These are phyloP conservation scores for Penicillium sp. DNA, from an alignment of 2,329 filamentous ascomycete genomes.

Conservation along the genomic window DNA sequence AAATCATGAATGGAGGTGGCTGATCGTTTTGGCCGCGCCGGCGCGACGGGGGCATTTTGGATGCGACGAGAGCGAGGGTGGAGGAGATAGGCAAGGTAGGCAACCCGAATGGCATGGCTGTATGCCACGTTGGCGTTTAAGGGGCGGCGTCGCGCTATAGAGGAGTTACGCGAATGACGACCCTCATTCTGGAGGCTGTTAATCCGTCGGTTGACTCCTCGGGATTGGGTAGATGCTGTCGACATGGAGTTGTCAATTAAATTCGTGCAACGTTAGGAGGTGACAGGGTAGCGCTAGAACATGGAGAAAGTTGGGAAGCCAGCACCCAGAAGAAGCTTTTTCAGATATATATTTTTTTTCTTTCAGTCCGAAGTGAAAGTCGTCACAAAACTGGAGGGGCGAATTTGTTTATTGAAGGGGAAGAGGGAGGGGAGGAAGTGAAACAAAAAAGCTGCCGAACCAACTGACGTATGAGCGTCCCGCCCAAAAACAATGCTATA, in stretches of 20 bases:
- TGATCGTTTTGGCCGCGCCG: constrained; percentile 64
- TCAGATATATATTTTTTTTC: not conserved
- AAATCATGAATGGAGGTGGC: constrained; percentile 75
- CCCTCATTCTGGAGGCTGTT: constrained; percentile 47
- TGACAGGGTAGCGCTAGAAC: constrained; percentile 31
- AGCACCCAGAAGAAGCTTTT: constrained; percentile 14
- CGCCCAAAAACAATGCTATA: constrained; percentile 16
- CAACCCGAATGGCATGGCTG: constrained; percentile 82
- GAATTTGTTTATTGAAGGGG: constrained; percentile 15
- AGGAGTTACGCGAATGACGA: constrained; percentile 43
- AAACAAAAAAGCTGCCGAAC: constrained; percentile 20
- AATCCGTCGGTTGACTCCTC: constrained; percentile 46
- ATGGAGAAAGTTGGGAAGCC: constrained; percentile 29
- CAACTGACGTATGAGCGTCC: constrained; percentile 27
- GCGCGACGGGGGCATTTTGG: constrained; percentile 71
- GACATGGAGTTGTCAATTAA: constrained; percentile 42
- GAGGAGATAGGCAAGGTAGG: constrained; percentile 88
- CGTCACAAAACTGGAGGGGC: constrained; percentile 13
- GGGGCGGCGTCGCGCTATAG: constrained; percentile 42
- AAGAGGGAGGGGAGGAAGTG: constrained; percentile 13
- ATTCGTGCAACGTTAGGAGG: constrained; percentile 23
- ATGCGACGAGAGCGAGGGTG: constrained; percentile 86
- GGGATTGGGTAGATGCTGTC: constrained; percentile 46
- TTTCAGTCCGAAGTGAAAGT: not conserved
- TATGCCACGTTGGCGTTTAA: constrained; percentile 73